These are phyloP conservation scores for Suhomyces faveliae DNA, from an alignment of 805 yeast genomes.

Conservation along the genomic window DNA sequence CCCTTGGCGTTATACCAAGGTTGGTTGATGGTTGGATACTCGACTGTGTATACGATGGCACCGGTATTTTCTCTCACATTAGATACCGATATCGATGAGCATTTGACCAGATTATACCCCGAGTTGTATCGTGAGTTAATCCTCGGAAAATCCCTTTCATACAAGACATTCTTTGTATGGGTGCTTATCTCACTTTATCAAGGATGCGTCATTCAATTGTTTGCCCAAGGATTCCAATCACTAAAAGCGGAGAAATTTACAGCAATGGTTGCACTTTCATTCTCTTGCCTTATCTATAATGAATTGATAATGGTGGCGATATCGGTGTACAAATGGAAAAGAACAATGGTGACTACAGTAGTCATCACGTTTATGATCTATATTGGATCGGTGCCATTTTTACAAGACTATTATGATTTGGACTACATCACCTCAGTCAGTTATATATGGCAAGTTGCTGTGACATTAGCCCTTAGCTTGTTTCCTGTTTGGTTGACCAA, in stretches of 20 bases:
- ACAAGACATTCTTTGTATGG: constrained; percentile 89
- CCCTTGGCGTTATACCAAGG: constrained; percentile 95
- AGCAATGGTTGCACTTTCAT: constrained; percentile 82
- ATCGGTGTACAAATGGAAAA: constrained; percentile 90
- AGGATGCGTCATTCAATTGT: constrained; percentile 79
- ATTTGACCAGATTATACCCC: constrained; percentile 85
- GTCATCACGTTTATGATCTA: constrained; percentile 66
- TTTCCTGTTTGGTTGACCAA: constrained; percentile 89
- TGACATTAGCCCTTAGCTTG: constrained; percentile 67
- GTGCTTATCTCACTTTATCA: constrained; percentile 86
- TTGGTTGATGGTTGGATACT: constrained; percentile 97
- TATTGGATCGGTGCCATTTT: constrained; percentile 75
- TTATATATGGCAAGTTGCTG: constrained; percentile 67
- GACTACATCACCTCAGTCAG: constrained; percentile 53
- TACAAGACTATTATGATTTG: constrained; percentile 83
- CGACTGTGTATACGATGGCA: constrained; percentile 96
- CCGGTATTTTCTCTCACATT: constrained; percentile 93
- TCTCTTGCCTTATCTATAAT: constrained; percentile 73
- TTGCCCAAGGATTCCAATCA: constrained; percentile 76
- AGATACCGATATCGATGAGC: constrained; percentile 89
- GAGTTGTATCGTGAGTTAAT: constrained; percentile 92
- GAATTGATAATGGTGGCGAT: constrained; percentile 92
- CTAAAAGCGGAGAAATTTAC: constrained; percentile 53
- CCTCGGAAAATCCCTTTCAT: constrained; percentile 81
- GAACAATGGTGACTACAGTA: constrained; percentile 70